Base-by-base conservation (phyloP, 2,329 filamentous ascomycete species). In the Pseudopithomyces maydicus region DNA sequence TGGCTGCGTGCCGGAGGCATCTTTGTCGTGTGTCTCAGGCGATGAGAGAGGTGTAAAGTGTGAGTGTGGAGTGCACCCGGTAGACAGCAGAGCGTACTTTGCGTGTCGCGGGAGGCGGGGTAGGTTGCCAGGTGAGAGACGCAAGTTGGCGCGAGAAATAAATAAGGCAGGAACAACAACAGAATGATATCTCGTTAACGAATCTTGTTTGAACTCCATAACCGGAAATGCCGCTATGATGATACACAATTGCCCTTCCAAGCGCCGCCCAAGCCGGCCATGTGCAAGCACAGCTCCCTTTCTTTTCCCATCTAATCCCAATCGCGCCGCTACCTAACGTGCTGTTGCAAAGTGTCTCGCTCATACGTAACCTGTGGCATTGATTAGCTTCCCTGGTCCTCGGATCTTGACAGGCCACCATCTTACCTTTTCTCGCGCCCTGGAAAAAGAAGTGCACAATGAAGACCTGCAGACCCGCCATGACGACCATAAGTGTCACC, bases 371-470 rank as follows among this genome's bases (percentile, higher is more conserved):
- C 55, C 49, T 57, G 17, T 15, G 2, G 22, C 23, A 36, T 8
- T 39, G 23, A 46, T 50, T 22, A 49, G 53, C 53, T 45, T 6
- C 29, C 17, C 5, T 6, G 14, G 35, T 41, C 7, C 38, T 4
- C 7, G 19, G 7, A 15, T 41, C 35, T 11, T 11, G n/a, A 41
- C 2, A 6, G 33, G 19, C 29, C 22, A 42, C 20, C 2, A 10
- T 38, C 56, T 47, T 67, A 71, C 86, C 86, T 81, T 89, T 89
- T 72, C 86, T 77, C n/a, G 86, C 86, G 36, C 86, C 92, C 83
- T 97, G 94, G 86, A 99, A 99, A 82, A 99, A 99, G 88, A 98
- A 98, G 65, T 92, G 84, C 69, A 99, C 95, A 68, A 99, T 88
- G 77, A 98, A 97, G 49, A 99, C 95, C 81, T 99, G 96, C 74